Base-by-base conservation (phyloP, 1,284 basidiomycete genomes). In the Stygiomarasmius scandens region DNA sequence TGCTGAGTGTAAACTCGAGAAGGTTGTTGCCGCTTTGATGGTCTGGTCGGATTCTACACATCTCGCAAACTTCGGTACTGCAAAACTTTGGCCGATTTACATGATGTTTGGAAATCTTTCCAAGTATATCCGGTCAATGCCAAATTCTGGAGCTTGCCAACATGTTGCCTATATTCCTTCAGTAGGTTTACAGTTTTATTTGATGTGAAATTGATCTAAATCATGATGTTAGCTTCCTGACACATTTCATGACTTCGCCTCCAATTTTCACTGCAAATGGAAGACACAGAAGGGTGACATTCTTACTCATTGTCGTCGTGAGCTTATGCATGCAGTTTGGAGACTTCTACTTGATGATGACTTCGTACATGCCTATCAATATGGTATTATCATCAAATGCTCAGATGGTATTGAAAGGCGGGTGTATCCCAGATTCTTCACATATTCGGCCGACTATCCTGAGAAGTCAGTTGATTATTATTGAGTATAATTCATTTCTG, bases 61-160 rank as follows among this genome's bases (percentile, higher is more conserved):
- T 46, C 60, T 74, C 1, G 62, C 70, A 4, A 64, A 66, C 12
- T 75, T 75, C 47, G 68, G 74, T 0, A 67, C 61, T 16, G 66
- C 71, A 0, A 60, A 62, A 0, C 41, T 74, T 1, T 74, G 71
- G 73, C 73, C 69, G 5, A 56, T 74, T 0, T 75, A 75, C 27
- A 12, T 69, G 16, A 66, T 66, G 14, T 63, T 73, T 32, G 69
- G 70, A 0, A 74, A 74, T 54, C 63, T 68, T 0, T 70, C 67
- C 0, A 75, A 75, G 46, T 73, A 73, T 45, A 54, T 60, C 2
- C 49, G 54, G 4, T 47, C 45, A 10, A 64, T 67, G 52, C 67
- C 67, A 0, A 56, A 52, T 1, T 59, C 56, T 2, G 63, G 63
- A 22, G 65, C 66, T 0, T 64, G 58, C 1, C 70, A 74, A 34